Base-by-base conservation (phyloP, 768 basidiomycete genomes). In the Trametes meyenii region DNA sequence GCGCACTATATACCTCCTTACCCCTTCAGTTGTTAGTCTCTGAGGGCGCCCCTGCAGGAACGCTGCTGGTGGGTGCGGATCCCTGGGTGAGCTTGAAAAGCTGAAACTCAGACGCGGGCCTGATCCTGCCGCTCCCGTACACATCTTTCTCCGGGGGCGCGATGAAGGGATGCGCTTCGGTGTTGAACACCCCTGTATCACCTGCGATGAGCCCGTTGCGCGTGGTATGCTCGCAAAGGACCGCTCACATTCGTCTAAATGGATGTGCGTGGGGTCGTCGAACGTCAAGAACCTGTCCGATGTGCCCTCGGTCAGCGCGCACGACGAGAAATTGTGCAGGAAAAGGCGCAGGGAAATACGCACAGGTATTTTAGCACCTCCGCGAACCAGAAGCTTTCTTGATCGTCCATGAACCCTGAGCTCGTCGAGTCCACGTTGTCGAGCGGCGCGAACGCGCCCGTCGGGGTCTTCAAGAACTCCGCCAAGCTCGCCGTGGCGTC, bases 321-420 rank as follows among this genome's bases (percentile, higher is more conserved):
- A 21, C 17, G 0, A 16, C 4, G 14, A 36, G 33, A 21, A 39
- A 3, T 0, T 14, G 5, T 14, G 17, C 7, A 36, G 16, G 39
- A 1, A 10, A 33, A 33, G 29, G 8, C 29, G 29, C 29, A n/a
- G 29, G 29, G 29, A 33, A 33, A 3, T 33, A 69, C 69, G 70
- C 56, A 90, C 85, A 91, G 65, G 68, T 92, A 90, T 71, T 91
- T 90, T 68, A 91, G 73, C 45, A 87, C 86, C 75, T 92, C 90
- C 0, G 85, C 87, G 62, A 88, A 90, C 85, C 79, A 81, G 72
- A 84, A 92, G 64, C 86, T 89, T 72, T 86, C 79, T 65, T 81
- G 87, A 61, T 86, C 83, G 65, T 91, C 83, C n/a, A 85, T 78
- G 66, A 78, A 73, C 46, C 61, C 68, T 50, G 60, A 65, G 59